These are phyloP conservation scores for Neurospora sp. DNA, from an alignment of 495 filamentous ascomycete genomes.

Conservation along the genomic window DNA sequence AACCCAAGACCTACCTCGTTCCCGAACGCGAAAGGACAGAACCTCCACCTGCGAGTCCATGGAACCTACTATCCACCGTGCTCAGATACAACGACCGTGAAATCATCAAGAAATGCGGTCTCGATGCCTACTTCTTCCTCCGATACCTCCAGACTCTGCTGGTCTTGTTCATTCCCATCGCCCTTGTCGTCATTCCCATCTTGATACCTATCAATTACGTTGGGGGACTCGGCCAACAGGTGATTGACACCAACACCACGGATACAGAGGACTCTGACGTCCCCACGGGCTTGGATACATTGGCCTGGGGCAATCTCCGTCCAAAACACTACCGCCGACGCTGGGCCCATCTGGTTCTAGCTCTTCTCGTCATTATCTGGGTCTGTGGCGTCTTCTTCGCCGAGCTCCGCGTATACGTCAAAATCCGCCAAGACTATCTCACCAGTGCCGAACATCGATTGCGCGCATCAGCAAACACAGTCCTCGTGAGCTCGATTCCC, in stretches of 20 bases:
- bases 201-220: conserved; percentile 75
- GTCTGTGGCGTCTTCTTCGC: conserved; percentile 82
- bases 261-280: conserved; percentile 1
- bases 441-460: conserved; percentile 94
- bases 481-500: conserved; percentile 84
- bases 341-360: conserved; percentile 82
- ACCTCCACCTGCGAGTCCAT: conserved; percentile 59
- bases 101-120: conserved; percentile 86
- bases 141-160: conserved; percentile 90
- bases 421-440: conserved; percentile 84
- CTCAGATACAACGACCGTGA: conserved; percentile 75
- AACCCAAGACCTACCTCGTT: conserved; percentile 85
- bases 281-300: conserved; percentile 57
- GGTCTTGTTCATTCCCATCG: conserved; percentile 81
- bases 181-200: conserved; percentile 69
- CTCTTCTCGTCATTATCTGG: conserved; percentile 69
- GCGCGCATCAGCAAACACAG: conserved; percentile 91
- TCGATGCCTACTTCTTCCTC: conserved; percentile 97
- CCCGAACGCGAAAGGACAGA: conserved; percentile 75
- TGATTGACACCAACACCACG: neutral
- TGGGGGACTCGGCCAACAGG: conserved; percentile 52
- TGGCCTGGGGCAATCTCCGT: conserved; percentile 88
- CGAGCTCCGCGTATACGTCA: conserved; percentile 85
- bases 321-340: conserved; percentile 61
- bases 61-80: conserved; percentile 57